Conservation (phyloP, 2,329 filamentous ascomycete genomes). For the Rhynchosporium secalis region DNA sequence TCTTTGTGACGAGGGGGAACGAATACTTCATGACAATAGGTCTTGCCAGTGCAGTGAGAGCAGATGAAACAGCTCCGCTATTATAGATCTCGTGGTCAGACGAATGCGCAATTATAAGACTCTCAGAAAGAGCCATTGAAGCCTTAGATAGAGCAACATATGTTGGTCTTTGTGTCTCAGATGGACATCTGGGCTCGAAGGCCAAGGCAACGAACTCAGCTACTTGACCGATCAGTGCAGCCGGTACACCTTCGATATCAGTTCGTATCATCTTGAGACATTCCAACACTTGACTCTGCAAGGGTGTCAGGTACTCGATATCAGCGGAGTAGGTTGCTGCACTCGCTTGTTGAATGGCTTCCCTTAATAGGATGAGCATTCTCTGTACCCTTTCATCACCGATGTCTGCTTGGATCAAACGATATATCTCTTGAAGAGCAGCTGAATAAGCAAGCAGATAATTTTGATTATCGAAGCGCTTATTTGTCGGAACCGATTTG, state of each 20-base stretch:
- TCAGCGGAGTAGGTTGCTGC: constrained; percentile 69
- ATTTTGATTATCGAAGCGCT: constrained; percentile 68
- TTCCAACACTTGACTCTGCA: constrained; percentile 70
- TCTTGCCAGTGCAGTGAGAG: constrained; percentile 65
- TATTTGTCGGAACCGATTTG: constrained; percentile 44
- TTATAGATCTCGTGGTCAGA: constrained; percentile 67
- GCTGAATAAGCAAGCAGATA: constrained; percentile 84
- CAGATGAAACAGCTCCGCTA: constrained; percentile 64
- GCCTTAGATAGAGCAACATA: constrained; percentile 88
- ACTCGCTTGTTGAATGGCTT: constrained; percentile 70
- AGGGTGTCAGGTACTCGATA: constrained; percentile 68
- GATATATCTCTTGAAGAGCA: constrained; percentile 74
- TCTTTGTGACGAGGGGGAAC: constrained; percentile 71
- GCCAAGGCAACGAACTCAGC: constrained; percentile 72
- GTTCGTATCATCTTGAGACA: constrained; percentile 67
- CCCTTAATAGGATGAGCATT: constrained; percentile 70
- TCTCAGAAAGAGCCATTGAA: constrained; percentile 70
- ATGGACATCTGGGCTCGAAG: constrained; percentile 48
- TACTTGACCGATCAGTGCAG: constrained; percentile 67
- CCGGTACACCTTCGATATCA: constrained; percentile 63
- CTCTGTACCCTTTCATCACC: constrained; percentile 60
- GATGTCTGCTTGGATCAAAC: constrained; percentile 66
- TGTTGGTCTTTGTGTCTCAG: constrained; percentile 60
- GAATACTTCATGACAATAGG: constrained; percentile 80
- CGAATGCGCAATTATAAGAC: constrained; percentile 59